Evolutionary conservation across 768 basidiomycete genomes (phyloP), one percentile per base, ranked within the genome.

Genomic region (Auriscalpium vulgare): DNA sequence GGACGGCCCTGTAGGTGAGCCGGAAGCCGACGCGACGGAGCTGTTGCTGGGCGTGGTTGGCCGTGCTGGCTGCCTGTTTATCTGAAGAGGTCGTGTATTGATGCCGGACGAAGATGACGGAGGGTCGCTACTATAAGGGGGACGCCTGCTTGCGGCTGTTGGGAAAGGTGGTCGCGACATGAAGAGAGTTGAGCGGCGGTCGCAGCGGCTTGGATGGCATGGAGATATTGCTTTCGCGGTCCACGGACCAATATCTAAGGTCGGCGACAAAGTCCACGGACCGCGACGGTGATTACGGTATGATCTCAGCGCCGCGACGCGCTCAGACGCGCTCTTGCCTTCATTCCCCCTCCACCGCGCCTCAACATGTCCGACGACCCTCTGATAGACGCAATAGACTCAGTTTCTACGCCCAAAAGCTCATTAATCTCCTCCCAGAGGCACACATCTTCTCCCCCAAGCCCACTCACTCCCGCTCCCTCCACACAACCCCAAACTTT

Each of bases 111-210:
- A 34, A 48, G 57, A 35, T 17, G 53, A 37, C 36, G 49, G 47
- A n/a, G 45, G 29, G 53, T 44, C 17, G 45, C 37, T 9, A 51
- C 57, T 17, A 54, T 54, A 44, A n/a, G n/a, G n/a, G 14, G 55
- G 52, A 14, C 58, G 58, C 43, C 43, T 61, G 38, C 55, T 47
- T 23, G 58, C 40, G 47, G 66, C 60, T 52, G 74, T 72, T 62
- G 82, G 79, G 60, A 81, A 83, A 16, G 79, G 78, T 44, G 81
- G 75, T 62, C 80, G 77, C 66, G 83, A 84, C 83, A 86, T 85
- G 36, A 37, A 34, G 21, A 29, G 29, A 29, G 29, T 4, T 7
- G 29, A 29, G 29, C 29, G 29, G 29, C 29, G 4, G 29, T 7
- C 5, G 29, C 29, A 29, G 21, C 21, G 21, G 21, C 21, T 21